Base-by-base conservation (phyloP, 1,284 basidiomycete species). In the Fomitopsis palustris region DNA sequence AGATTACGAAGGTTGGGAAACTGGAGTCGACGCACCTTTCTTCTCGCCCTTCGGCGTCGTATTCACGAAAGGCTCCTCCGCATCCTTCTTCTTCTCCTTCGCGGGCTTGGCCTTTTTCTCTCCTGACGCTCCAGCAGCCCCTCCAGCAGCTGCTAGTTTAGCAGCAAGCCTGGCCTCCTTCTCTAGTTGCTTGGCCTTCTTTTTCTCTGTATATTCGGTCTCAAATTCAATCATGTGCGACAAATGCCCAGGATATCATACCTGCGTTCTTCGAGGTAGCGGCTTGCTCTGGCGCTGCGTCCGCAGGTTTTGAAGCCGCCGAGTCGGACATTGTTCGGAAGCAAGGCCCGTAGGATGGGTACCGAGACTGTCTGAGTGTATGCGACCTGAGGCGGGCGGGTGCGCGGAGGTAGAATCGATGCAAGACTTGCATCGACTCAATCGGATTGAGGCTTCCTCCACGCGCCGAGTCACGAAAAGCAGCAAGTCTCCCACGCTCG, bases 41-140 rank as follows among this genome's bases (percentile, higher is more conserved):
- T 96, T 97, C 71, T 95, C 84, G 51, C 95, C 95, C 68, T 81
- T 83, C 0, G 92, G 92, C 0, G 94, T 96, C 6, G 81, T 87
- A 75, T 96, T 95, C 64, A 96, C 88, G 74, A 92, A 96, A 16
- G 81, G 80, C 4, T 79, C 79, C 60, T 89, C 87, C 49, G 85
- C 83, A 37, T 52, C 49, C 31, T 23, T 52, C 71, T 87, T 84
- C 76, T 87, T 86, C 68, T 86, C 85, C 73, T 91, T 90, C 73
- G 90, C 88, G 45, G 77, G 84, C 75, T 92, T 93, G n/a, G 72
- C 77, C 67, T 87, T 90, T 77, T 90, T 92, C 63, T 85, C 84
- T 41, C 81, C 75, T 1, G 76, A 65, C 21, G 74, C 73, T 0
- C 75, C 67, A 14, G 75, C 68, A 1, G 74, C 69, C 65, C 91